Conservation (phyloP, 78 protist genomes). For the Dictyostelium intermedium region DNA sequence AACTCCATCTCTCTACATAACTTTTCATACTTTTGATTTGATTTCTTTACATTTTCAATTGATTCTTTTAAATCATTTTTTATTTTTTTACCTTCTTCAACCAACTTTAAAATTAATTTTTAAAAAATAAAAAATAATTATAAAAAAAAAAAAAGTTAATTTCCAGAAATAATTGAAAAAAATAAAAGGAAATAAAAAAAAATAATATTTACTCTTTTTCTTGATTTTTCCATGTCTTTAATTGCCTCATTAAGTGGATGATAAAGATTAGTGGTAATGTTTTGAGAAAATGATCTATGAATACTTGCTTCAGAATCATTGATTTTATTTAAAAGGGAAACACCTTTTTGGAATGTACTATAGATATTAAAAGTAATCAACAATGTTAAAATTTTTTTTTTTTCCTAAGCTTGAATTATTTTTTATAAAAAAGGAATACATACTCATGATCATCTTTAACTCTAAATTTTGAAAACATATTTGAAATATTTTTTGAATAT, state of each 20-base stretch:
- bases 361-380: background rate
- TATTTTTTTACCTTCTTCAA: slow-evolving; percentile 55
- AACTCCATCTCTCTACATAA: slow-evolving; percentile 50
- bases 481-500: slow-evolving; percentile 36
- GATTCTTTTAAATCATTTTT: slow-evolving; percentile 52
- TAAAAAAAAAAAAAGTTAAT: background rate
- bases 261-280: slow-evolving; percentile 35
- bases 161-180: too few relatives aligned
- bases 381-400: background rate
- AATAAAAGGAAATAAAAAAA: background rate
- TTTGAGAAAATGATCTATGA: slow-evolving; percentile 51
- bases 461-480: slow-evolving; percentile 39
- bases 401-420: background rate
- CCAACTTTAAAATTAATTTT: background rate
- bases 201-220: slow-evolving; percentile 22
- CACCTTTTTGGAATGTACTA: slow-evolving; percentile 63
- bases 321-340: background rate
- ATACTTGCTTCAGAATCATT: slow-evolving; percentile 51
- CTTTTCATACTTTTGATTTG: slow-evolving; percentile 56
- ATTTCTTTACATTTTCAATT: slow-evolving; percentile 22
- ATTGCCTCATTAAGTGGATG: slow-evolving; percentile 55
- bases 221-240: slow-evolving; percentile 61
- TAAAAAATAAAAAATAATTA: background rate
- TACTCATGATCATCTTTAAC: slow-evolving; percentile 73
- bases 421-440: background rate